Evolutionary conservation across 176 grass and related monocot genomes (phyloP), one percentile per base, ranked within the genome.

Genomic region (Triticum turgidum): DNA sequence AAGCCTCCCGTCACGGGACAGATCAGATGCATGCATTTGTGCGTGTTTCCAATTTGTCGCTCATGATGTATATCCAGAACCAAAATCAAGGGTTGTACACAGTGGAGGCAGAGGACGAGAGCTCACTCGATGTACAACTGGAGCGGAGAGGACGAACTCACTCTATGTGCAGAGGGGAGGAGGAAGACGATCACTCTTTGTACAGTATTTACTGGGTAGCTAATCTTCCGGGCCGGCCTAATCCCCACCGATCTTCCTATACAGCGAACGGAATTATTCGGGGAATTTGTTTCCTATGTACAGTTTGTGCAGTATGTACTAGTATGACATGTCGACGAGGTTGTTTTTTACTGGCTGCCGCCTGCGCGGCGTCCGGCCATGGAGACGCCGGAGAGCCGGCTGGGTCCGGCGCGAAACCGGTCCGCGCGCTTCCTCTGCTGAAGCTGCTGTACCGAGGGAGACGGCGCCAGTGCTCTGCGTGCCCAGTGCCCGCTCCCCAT

Each of bases 341-440:
- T 4, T 72, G 4, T 24, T 65, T 49, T 54, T 17, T 54, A 76
- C 41, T 45, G 41, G 39, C 51, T 6, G 51, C 49, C 13, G 49
- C 45, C 45, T 14, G 11, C 45, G 11, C 79, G 70, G 76, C 77
- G 66, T 35, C 73, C 59, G 58, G 68, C 32, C 0, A 83, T 86
- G 12, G 88, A 90, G n/a, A 65, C 29, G 45, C 76, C 29, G 58
- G 88, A 92, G 44, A 95, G 90, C 7, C 90, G 65, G 88, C 88
- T 95, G 0, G 86, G 80, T 0, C 90, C 69, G 0, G 93, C 80
- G 1, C 78, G 65, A 38, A 78, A 73, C 6, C 25, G 44, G 86
- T 37, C 88, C 4, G 84, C 86, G 45, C 93, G 90, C 4, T 88
- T 37, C 41, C 84, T 80, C 70, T 92, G 83, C 83, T 88, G 93